phyloP scores from a whole-genome alignment of 148 eudicot species.

The Rheum nobile region DNA sequence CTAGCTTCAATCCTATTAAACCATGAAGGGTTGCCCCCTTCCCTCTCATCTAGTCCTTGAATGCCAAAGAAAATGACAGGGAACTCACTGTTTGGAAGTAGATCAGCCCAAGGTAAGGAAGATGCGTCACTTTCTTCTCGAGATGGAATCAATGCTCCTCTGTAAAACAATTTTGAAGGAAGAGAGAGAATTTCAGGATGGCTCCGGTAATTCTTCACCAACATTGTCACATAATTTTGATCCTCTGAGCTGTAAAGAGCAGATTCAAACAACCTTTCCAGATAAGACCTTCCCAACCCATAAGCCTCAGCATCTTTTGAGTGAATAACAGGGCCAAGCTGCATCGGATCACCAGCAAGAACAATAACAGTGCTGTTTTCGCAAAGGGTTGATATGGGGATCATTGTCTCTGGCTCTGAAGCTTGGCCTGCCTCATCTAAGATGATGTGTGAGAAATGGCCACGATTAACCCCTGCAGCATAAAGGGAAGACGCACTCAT shows the following conservation, averaged over 20 bases:
- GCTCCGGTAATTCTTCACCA: constrained; percentile 66
- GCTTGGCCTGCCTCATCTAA: constrained; percentile 98
- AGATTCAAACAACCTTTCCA: constrained; percentile 62
- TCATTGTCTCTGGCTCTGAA: constrained; percentile 94
- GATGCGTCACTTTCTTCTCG: constrained; percentile 20
- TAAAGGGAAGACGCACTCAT: constrained; percentile 56
- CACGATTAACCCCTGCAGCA: constrained; percentile 48
- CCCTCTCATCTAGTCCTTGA: constrained; percentile 89
- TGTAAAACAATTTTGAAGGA: constrained; percentile 72
- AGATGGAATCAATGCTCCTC: constrained; percentile 49
- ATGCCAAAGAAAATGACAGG: constrained; percentile 74
- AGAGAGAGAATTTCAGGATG: constrained; percentile 65
- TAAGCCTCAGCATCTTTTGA: constrained; percentile 48
- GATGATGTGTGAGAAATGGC: constrained; percentile 82
- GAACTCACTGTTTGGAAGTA: constrained; percentile 60
- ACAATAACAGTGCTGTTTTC: constrained; percentile 45
- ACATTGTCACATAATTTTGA: constrained; percentile 55
- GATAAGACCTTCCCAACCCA: constrained; percentile 68
- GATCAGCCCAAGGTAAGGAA: constrained; percentile 30
- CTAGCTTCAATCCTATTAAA: constrained; percentile 93
- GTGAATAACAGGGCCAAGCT: constrained; percentile 77
- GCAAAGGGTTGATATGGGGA: constrained; percentile 65
- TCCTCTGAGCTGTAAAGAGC: constrained; percentile 36
- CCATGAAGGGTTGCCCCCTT: constrained; percentile 96
- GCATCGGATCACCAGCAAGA: constrained; percentile 95